Evolutionary conservation across 1,139 yeast genomes (phyloP).

Genomic region (Yamadazyma kanchanaburiensis): DNA sequence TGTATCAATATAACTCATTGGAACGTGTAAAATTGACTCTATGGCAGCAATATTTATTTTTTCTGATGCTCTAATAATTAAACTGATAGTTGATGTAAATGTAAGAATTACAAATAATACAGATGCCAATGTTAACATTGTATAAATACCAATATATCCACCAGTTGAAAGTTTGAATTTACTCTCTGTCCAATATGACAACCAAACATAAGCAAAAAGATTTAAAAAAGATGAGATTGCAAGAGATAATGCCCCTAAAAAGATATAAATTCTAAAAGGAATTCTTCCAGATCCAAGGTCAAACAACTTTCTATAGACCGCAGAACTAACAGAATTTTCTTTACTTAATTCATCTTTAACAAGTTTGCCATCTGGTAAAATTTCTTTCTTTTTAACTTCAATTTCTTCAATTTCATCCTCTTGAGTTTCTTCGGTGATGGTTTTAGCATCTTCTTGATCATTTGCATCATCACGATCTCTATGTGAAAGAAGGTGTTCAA

Average conservation of each 20-base stretch:
- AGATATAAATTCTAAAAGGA: conserved; percentile 10
- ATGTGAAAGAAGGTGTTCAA: conserved; percentile 14
- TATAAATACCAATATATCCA: conserved; percentile 72
- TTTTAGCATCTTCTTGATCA: conserved; percentile 1
- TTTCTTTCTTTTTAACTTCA: conserved; percentile 9
- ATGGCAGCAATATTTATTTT: conserved; percentile 50
- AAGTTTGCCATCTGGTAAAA: conserved; percentile 24
- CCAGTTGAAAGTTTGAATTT: conserved; percentile 48
- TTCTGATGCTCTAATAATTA: conserved; percentile 49
- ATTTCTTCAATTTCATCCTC: not conserved
- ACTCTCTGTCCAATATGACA: conserved; percentile 74
- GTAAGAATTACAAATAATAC: conserved; percentile 34
- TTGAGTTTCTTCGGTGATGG: not conserved
- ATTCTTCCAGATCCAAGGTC: conserved; percentile 54
- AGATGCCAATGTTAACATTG: conserved; percentile 41
- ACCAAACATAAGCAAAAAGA: conserved; percentile 67
- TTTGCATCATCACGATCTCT: conserved; percentile 21
- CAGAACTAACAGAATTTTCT: conserved; percentile 32
- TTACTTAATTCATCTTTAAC: conserved; percentile 31
- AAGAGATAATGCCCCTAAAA: conserved; percentile 10
- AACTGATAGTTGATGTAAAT: conserved; percentile 43
- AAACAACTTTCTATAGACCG: conserved; percentile 43
- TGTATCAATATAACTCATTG: conserved; percentile 58
- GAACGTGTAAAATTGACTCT: conserved; percentile 59
- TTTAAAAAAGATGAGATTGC: conserved; percentile 21